Base-by-base conservation (phyloP, 345 rosid species). In the Balakata baccata region DNA sequence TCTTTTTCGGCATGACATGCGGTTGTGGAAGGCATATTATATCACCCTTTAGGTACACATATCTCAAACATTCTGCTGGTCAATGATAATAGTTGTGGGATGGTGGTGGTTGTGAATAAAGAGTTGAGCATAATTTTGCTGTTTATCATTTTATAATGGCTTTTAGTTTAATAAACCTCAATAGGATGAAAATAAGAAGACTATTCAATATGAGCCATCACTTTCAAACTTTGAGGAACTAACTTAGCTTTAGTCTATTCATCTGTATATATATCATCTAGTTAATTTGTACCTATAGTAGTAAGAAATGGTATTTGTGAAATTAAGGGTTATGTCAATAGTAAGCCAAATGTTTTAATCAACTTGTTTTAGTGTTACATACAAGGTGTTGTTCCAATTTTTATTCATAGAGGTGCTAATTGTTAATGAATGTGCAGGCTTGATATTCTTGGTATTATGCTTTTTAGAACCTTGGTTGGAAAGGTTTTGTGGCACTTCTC, bases 261-360 rank as follows among this genome's bases (percentile, higher is more conserved):
- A 75, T 94, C 97, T 68, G 98, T 89, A 60, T 92, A 85, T 75
- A 92, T 94, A n/a, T n/a, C 23, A 69, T 94, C 81, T n/a, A 94
- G 97, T 0, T 85, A 89, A 11, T 94, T 94, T 49, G 97, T 98
- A 34, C 98, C 98, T 45, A 98, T 96, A 18, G 98, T 98, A 12
- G 98, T 98, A 80, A 97, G 98, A 66, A 92, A 98, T 82, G 98
- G 98, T 74, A 94, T 94, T n/a, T n/a, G n/a, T n/a, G n/a, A n/a
- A n/a, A n/a, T n/a, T n/a, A n/a, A n/a, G n/a, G n/a, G n/a, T 81
- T 98, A 98, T 76, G 98, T 94, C 82, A 94, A 94, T 75, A 98
- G 98, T 92, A 86, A 74, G 75, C 60, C 29, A 23, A 20, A 47
- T 2, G 39, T 43, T n/a, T 22, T 49, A 22, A 16, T 64, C 59